Evolutionary conservation across 75 land plant genomes (phyloP), one percentile per base, ranked within the genome.

Genomic region (Selaginella tamariscina): DNA sequence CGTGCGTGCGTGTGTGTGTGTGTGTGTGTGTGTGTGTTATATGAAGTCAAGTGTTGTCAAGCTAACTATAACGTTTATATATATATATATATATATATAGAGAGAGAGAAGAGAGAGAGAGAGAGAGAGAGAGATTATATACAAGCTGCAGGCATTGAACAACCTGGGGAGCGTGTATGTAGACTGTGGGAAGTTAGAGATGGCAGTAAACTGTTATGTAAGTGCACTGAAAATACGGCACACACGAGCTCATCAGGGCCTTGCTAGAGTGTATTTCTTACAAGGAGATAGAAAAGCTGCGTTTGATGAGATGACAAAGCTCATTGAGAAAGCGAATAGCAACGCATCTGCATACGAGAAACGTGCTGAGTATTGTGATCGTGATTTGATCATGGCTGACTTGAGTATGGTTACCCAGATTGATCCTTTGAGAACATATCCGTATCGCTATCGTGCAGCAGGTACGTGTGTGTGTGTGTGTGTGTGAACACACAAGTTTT

Each of bases 261-360:
- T 94, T 69, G 98, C 98, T 66, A 84, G 98, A 24, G 98, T 94
- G 18, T 80, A 89, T 75, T 84, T 62, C 56, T 82, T 94, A 13
- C 89, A 75, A 71, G 80, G 84, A 65, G 84, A 94, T 23, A 76
- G 82, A 30, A 71, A 66, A 44, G 82, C 95, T 67, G 98, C 98
- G 31, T 91, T 86, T 64, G 91, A 87, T 21, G 96, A 94, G 71
- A 94, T 94, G 96, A 94, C 91, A 24, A 85, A 83, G 62, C 79
- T 94, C 66, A 94, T 94, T 67, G 91, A 83, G 70, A 94, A 90
- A 78, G 91, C 98, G 26, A 74, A 67, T 28, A 94, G 81, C 68
- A 94, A 87, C 73, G 98, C 98, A 2, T 94, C 98, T 31, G 98
- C 98, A 66, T 94, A 90, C 74, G 98, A 94, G 71, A 94, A 94